Evolutionary conservation across 2,329 filamentous ascomycete genomes (phyloP).

Genomic region (Alternaria arborescens): DNA sequence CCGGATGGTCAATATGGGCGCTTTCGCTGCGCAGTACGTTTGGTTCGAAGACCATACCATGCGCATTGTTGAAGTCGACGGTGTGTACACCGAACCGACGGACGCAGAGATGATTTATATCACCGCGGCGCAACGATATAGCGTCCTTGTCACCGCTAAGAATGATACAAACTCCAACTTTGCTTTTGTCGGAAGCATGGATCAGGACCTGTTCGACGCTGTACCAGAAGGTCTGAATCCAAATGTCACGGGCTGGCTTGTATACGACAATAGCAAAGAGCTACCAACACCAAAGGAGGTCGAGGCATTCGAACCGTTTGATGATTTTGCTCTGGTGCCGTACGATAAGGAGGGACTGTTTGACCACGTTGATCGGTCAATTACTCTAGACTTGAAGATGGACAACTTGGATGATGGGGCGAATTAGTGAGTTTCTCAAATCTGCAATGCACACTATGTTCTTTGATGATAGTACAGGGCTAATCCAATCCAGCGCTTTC

Average conservation of each 20-base stretch:
- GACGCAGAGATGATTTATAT: conserved; percentile 70
- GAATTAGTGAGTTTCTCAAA: conserved; percentile 62
- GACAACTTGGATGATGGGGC: conserved; percentile 73
- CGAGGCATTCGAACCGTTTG: conserved; percentile 71
- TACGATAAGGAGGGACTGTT: conserved; percentile 70
- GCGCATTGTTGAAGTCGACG: conserved; percentile 74
- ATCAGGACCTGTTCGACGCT: conserved; percentile 67
- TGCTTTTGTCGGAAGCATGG: conserved; percentile 65
- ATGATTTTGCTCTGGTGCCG: conserved; percentile 77
- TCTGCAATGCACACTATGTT: not conserved
- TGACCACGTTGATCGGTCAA: conserved; percentile 67
- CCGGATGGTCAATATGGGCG: conserved; percentile 74
- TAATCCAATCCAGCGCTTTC: conserved; percentile 49
- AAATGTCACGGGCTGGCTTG: conserved; percentile 65
- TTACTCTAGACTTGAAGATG: conserved; percentile 70
- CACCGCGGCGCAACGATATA: conserved; percentile 75
- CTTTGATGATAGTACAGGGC: not conserved
- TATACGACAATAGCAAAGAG: conserved; percentile 61
- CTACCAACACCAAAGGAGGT: conserved; percentile 63
- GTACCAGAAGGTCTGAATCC: conserved; percentile 74
- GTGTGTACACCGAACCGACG: conserved; percentile 69
- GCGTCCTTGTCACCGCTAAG: conserved; percentile 69
- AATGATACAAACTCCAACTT: conserved; percentile 64
- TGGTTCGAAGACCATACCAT: conserved; percentile 74
- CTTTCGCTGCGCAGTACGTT: conserved; percentile 75